A percentile compares a stretch with the other conserved stretches of the same genome.
Conservation (phyloP, 2,329 filamentous ascomycete genomes). For the Cryphonectria nitschkei region DNA sequence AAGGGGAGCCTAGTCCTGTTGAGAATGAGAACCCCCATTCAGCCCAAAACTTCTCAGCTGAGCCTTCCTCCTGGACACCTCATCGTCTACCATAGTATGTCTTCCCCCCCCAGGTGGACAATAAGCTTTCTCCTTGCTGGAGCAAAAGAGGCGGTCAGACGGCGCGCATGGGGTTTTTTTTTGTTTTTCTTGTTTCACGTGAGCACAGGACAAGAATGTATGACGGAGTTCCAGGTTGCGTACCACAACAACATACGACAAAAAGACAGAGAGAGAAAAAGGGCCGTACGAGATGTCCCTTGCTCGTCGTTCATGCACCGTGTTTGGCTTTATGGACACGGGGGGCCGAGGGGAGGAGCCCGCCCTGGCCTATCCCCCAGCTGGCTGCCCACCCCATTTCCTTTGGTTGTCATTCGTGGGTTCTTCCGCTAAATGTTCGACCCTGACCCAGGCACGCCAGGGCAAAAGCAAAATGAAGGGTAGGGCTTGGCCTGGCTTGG, state of each 20-base stretch:
- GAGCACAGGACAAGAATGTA: background rate
- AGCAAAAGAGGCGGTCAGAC: background rate
- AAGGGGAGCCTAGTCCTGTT: background rate
- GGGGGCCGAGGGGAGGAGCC: background rate
- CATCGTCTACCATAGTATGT: background rate
- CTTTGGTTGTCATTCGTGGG: background rate
- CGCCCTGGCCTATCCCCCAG: background rate
- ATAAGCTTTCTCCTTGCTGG: background rate
- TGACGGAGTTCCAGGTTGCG: background rate
- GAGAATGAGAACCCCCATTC: background rate
- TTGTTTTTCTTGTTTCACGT: background rate
- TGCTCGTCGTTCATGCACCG: constrained; percentile 2
- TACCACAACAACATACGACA: background rate
- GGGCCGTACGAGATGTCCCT: background rate
- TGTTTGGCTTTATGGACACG: constrained; percentile 6
- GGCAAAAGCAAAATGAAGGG: background rate
- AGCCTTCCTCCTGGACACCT: background rate
- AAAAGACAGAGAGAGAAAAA: background rate
- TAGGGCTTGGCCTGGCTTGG: background rate
- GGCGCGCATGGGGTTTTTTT: background rate
- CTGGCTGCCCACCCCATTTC: background rate
- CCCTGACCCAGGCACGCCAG: background rate
- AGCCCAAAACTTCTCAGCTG: constrained; percentile 4
- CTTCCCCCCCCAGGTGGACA: background rate
- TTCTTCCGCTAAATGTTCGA: background rate